Conservation (phyloP, 805 yeast genomes). For the Starmera quercuum region DNA sequence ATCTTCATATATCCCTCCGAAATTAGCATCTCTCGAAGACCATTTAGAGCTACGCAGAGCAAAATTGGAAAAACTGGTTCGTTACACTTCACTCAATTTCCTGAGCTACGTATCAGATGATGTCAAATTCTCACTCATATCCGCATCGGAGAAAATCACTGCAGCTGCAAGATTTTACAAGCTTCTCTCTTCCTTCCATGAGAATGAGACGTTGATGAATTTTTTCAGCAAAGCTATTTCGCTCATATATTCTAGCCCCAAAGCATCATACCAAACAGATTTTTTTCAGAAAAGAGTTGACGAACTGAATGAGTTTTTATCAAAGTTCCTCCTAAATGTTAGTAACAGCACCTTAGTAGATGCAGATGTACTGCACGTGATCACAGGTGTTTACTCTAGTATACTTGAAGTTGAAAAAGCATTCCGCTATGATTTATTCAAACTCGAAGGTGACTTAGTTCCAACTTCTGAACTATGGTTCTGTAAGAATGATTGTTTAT, state of each 20-base stretch:
- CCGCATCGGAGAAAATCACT: constrained; percentile 34
- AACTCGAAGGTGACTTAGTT: constrained; percentile 21
- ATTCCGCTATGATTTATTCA: constrained; percentile 25
- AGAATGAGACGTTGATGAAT: not conserved
- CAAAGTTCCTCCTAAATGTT: constrained; percentile 16
- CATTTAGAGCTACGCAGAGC: constrained; percentile 44
- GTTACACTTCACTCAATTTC: constrained; percentile 40
- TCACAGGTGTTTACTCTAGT: constrained; percentile 20
- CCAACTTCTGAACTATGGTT: constrained; percentile 38
- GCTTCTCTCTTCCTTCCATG: constrained; percentile 1
- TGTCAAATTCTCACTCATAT: constrained; percentile 31
- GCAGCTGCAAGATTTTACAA: constrained; percentile 41
- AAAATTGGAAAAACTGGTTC: constrained; percentile 36
- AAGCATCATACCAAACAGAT: constrained; percentile 8
- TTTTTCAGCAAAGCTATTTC: constrained; percentile 3
- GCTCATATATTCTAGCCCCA: constrained; percentile 6
- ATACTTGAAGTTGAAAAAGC: constrained; percentile 33
- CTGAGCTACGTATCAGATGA: constrained; percentile 24
- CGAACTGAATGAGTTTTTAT: constrained; percentile 18
- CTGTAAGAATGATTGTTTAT: constrained; percentile 31
- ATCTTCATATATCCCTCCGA: constrained; percentile 49
- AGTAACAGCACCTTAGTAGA: constrained; percentile 9
- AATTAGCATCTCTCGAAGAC: constrained; percentile 40
- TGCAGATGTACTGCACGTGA: constrained; percentile 2
- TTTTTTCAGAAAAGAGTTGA: constrained; percentile 20